phyloP scores from a whole-genome alignment of 2,329 filamentous ascomycete species.

The Sporothrix humicola region DNA sequence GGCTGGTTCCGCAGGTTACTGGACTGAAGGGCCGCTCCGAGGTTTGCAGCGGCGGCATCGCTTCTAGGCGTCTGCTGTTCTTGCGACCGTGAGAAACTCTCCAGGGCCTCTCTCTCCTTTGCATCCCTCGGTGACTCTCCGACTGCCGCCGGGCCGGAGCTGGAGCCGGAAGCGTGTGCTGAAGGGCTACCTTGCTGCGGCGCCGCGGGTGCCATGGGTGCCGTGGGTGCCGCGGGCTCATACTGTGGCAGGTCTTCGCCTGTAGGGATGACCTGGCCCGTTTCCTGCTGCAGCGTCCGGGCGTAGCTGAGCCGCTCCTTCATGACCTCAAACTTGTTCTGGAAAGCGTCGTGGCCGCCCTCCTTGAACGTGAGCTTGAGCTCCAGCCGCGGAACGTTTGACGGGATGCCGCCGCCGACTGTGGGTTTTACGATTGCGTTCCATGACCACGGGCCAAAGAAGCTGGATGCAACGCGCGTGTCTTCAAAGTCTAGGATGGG shows the following conservation, averaged over 20 bases:
- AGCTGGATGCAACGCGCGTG: conserved; percentile 83
- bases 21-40: background rate
- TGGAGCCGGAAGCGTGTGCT: background rate
- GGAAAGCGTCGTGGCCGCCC: conserved; percentile 92
- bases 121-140: conserved; percentile 10
- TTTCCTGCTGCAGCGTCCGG: conserved; percentile 73
- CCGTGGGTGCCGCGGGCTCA: conserved; percentile 55
- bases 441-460: conserved; percentile 94
- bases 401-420: conserved; percentile 79
- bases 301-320: conserved; percentile 84
- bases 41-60: conserved; percentile 25
- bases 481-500: conserved; percentile 89
- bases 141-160: background rate
- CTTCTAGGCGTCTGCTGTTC: conserved; percentile 36
- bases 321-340: conserved; percentile 79
- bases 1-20: conserved; percentile 13
- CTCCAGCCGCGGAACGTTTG: conserved; percentile 73
- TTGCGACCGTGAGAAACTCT: conserved; percentile 38
- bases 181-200: conserved; percentile 39
- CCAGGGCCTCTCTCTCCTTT: conserved; percentile 31
- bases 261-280: conserved; percentile 67
- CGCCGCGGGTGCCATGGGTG: too few relatives aligned
- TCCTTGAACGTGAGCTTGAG: conserved; percentile 90
- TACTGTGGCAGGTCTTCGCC: conserved; percentile 90
- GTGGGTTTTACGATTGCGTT: conserved; percentile 79